Evolutionary conservation across 352 stramenopile genomes (phyloP).

Genomic region (Phytopythium kandeliae): DNA sequence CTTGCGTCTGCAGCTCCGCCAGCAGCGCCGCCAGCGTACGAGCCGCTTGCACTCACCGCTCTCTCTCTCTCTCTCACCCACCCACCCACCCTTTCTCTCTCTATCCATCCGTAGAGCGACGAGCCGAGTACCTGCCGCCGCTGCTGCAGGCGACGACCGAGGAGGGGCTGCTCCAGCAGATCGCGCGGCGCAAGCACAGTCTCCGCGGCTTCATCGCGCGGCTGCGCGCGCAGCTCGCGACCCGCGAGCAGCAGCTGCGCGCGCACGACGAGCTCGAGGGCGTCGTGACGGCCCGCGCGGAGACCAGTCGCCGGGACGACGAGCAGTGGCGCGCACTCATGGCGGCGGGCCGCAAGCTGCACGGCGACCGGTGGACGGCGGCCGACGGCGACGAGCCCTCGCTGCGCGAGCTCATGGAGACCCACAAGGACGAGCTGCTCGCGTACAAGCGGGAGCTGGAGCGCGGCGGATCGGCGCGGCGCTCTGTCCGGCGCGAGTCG

Average conservation of each 20-base stretch:
- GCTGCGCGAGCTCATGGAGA: constrained; percentile 59
- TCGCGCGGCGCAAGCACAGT: constrained; percentile 58
- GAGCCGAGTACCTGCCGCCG: constrained; percentile 37
- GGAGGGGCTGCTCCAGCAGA: constrained; percentile 32
- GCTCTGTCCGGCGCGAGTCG: neutral
- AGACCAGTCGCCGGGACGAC: constrained; percentile 42
- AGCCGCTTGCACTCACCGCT: neutral
- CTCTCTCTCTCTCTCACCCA: neutral
- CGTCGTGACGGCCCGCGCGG: constrained; percentile 47
- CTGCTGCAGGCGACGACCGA: constrained; percentile 28
- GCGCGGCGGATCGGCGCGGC: constrained; percentile 2
- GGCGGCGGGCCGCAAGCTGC: constrained; percentile 49
- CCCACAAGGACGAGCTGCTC: constrained; percentile 68
- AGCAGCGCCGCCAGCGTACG: constrained; percentile 19
- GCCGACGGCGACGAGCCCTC: constrained; percentile 29
- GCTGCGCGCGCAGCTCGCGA: constrained; percentile 38
- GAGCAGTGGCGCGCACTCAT: constrained; percentile 67
- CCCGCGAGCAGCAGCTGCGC: constrained; percentile 48
- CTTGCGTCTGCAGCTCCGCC: constrained; percentile 27
- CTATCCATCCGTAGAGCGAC: neutral
- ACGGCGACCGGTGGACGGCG: constrained; percentile 54
- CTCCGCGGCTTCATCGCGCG: constrained; percentile 49
- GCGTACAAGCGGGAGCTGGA: constrained; percentile 38
- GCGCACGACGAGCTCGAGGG: constrained; percentile 63
- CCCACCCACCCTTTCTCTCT: neutral